Evolutionary conservation across 495 filamentous ascomycete species (phyloP).

Genomic region (Neurospora cerealis): DNA sequence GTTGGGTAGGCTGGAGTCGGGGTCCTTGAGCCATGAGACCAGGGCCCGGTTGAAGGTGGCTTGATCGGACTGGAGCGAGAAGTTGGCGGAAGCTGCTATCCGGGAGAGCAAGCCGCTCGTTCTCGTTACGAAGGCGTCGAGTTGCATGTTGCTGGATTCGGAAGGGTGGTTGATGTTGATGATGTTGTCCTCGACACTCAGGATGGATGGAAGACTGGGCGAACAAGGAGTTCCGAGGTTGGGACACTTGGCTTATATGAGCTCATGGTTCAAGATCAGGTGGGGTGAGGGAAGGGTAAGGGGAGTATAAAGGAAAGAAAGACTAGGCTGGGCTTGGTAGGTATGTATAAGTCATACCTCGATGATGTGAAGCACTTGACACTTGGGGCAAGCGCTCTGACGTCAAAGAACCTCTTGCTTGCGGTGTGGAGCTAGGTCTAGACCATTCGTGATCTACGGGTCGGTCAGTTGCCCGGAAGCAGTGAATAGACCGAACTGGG

Average conservation of each 20-base stretch:
- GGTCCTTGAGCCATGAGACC: slow-evolving; percentile 18
- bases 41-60: slow-evolving; percentile 16
- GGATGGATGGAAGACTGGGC: neutral
- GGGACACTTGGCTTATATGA: neutral
- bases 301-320: neutral
- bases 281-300: neutral
- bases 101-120: slow-evolving; percentile 19
- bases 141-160: slow-evolving; percentile 11
- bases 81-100: slow-evolving; percentile 16
- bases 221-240: too few relatives aligned
- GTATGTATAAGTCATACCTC: slow-evolving; percentile 8
- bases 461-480: slow-evolving; percentile 5
- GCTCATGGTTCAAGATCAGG: neutral
- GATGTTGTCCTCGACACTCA: neutral
- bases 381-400: slow-evolving; percentile 61
- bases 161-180: neutral
- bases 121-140: slow-evolving; percentile 12
- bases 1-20: slow-evolving; percentile 13
- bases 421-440: neutral
- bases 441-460: neutral
- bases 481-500: slow-evolving; percentile 13
- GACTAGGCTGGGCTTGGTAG: neutral
- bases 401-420: slow-evolving; percentile 48
- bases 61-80: slow-evolving; percentile 7
- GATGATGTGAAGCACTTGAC: slow-evolving; percentile 56